Evolutionary conservation across 768 basidiomycete species (phyloP).

Genomic region (Neoboletus magnificus): DNA sequence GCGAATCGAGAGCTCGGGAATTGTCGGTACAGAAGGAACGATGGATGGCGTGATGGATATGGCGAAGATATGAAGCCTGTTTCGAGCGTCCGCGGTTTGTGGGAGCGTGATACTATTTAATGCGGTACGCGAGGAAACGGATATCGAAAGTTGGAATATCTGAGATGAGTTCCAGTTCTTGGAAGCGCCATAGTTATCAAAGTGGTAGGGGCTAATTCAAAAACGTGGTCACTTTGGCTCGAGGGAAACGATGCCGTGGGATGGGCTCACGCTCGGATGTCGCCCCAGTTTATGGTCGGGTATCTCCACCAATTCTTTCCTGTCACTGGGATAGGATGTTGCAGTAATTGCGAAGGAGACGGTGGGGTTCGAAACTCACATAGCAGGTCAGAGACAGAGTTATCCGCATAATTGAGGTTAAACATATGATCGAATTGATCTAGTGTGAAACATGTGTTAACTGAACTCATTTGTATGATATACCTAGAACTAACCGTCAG

Average conservation of each 20-base stretch:
- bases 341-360: neutral
- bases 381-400: constrained; percentile 33
- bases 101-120: constrained; percentile 47
- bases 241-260: neutral
- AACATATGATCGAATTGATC: constrained; percentile 36
- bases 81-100: constrained; percentile 13
- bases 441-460: constrained; percentile 4
- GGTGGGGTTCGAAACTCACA: constrained; percentile 23
- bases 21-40: constrained; percentile 22
- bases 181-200: constrained; percentile 31
- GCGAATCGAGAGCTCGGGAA: constrained; percentile 38
- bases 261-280: constrained; percentile 40
- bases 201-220: constrained; percentile 42
- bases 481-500: constrained; percentile 25
- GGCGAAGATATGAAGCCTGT: constrained; percentile 46
- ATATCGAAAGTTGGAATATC: constrained; percentile 44
- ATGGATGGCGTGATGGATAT: constrained; percentile 39
- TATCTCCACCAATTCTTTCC: constrained; percentile 46
- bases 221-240: neutral
- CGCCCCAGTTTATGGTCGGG: constrained; percentile 39
- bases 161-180: constrained; percentile 43
- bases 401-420: constrained; percentile 36
- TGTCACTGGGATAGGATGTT: constrained; percentile 31
- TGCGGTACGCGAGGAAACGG: constrained; percentile 39
- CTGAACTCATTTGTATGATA: neutral